Percentiles rank a stretch among this genome's conserved stretches.
These are phyloP conservation scores for Phytopythium delawarense DNA, from an alignment of 352 stramenopile species.

Conservation along the genomic window DNA sequence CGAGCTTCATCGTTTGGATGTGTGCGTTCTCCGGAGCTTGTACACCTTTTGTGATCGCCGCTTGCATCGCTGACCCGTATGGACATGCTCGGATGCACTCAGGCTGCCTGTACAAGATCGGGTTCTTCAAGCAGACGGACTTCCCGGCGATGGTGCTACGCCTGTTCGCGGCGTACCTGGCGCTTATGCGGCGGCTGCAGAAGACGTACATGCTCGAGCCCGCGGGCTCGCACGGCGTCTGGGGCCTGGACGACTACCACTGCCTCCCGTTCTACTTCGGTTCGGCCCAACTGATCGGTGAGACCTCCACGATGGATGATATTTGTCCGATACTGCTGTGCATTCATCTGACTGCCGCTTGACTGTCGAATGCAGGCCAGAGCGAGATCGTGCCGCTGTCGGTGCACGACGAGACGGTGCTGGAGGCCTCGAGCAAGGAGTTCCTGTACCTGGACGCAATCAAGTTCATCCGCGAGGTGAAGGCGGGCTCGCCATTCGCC, in stretches of 20 bases:
- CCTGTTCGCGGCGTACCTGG: constrained; percentile 93
- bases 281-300: constrained; percentile 90
- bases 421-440: constrained; percentile 58
- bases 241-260: constrained; percentile 99
- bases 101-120: constrained; percentile 88
- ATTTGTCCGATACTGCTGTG: background rate
- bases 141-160: constrained; percentile 86
- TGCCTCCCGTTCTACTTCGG: constrained; percentile 98
- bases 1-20: constrained; percentile 95
- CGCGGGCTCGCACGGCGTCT: constrained; percentile 98
- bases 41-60: constrained; percentile 5
- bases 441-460: constrained; percentile 94
- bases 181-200: constrained; percentile 93
- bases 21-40: constrained; percentile 39
- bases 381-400: constrained; percentile 59
- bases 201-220: constrained; percentile 98
- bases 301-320: background rate
- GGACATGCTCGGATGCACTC: too few species aligned
- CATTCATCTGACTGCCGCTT: background rate
- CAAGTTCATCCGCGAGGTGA: constrained; percentile 90
- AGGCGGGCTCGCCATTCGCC: constrained; percentile 88
- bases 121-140: constrained; percentile 82
- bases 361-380: constrained; percentile 34
- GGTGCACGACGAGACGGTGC: constrained; percentile 70
- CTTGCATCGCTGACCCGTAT: background rate